Percentiles rank a stretch among this genome's conserved stretches.
Conservation (phyloP, 2,329 filamentous ascomycete species). For the Talaromyces sp. region DNA sequence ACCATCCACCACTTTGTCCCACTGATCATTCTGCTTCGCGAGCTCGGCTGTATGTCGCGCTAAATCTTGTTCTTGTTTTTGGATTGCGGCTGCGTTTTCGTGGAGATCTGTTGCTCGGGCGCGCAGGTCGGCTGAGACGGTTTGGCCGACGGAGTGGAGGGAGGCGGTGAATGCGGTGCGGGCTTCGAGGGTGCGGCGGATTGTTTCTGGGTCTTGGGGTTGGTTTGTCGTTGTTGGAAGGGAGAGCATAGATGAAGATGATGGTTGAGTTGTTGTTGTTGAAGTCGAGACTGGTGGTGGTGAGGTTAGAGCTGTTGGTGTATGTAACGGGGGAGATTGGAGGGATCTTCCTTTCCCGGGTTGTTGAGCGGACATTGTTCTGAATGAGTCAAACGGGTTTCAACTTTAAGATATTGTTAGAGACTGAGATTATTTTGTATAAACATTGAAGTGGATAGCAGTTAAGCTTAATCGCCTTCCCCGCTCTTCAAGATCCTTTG, state of each 20-base stretch:
- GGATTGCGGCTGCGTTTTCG: slow-evolving; percentile 53
- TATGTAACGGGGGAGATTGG: background rate
- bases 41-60: slow-evolving; percentile 51
- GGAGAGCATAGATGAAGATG: slow-evolving; percentile 19
- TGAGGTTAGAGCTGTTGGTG: slow-evolving; percentile 11
- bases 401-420: no score
- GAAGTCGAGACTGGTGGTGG: background rate
- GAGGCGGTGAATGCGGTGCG: slow-evolving; percentile 46
- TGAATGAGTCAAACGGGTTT: background rate
- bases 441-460: background rate
- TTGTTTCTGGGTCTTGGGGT: slow-evolving; percentile 15
- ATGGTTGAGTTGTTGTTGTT: slow-evolving; percentile 6
- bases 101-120: slow-evolving; percentile 58
- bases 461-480: background rate
- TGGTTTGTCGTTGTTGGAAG: slow-evolving; percentile 22
- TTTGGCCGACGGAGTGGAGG: slow-evolving; percentile 45
- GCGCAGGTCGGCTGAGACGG: slow-evolving; percentile 54
- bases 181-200: slow-evolving; percentile 41
- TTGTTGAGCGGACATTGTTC: slow-evolving; percentile 3
- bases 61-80: slow-evolving; percentile 57
- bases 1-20: slow-evolving; percentile 55
- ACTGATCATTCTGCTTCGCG: slow-evolving; percentile 54
- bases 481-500: background rate
- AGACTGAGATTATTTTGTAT: background rate
- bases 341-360: background rate